Evolutionary conservation across 305 asterid genomes (phyloP), one percentile per base, ranked within the genome.

Genomic region (Striga hermonthica): DNA sequence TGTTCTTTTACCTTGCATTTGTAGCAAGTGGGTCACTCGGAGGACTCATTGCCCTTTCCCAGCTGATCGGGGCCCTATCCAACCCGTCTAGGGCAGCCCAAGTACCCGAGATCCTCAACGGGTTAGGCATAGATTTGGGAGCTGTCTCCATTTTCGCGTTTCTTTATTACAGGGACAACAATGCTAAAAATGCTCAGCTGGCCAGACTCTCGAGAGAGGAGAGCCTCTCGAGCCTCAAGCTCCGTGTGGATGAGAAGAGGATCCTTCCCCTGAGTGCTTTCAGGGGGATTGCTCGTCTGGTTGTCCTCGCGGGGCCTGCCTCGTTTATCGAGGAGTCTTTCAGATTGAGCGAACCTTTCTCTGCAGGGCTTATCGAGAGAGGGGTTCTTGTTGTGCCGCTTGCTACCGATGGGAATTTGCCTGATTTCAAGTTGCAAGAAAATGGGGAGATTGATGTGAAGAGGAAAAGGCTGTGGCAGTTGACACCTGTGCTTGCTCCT

Each of bases 1-100:
- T 92, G 98, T 92, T 92, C 91, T 92, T 92, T 72, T 89, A 92
- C 65, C 48, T 89, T 58, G 95, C 97, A 63, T 92, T 92, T 62
- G 60, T 87, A 3, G 98, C 93, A 12, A 89, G 97, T 47, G 97
- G 80, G 58, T 78, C 86, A 35, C 87, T 92, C 64, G 95, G 98
- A 72, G 91, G 91, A 66, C 72, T 92, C 14, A 86, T 92, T 74
- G 89, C 98, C 64, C 28, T 78, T 57, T 64, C 87, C 55, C 88
- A 64, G 68, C 77, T 92, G 38, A 78, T 87, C 28, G 96, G 83
- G 6, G 96, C 97, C 68, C 72, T 89, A 28, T 72, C 85, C n/a
- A 89, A 87, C 82, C 67, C 95, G 52, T 79, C 98, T 39, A 79
- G 96, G 73, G 87, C 83, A 59, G 80, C 80, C 59, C 81, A 80